Conservation (phyloP, 306 rosid species). For the Lithocarpus polystachyus region DNA sequence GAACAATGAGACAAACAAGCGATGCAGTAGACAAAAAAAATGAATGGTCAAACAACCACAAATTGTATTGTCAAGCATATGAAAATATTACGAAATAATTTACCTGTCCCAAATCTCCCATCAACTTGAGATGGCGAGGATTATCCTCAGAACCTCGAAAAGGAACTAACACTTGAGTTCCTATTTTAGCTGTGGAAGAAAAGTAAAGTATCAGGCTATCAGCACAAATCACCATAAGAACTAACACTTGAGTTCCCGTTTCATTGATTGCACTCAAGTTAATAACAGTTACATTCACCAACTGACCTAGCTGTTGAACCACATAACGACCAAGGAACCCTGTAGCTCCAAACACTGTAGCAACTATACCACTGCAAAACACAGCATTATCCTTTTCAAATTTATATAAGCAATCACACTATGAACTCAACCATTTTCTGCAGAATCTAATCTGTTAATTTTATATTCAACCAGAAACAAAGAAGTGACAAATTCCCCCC, state of each 20-base stretch:
- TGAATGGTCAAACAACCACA: neutral
- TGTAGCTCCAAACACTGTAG: conserved; percentile 95
- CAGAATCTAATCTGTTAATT: neutral
- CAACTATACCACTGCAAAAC: conserved; percentile 80
- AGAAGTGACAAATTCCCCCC: neutral
- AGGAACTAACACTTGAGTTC: conserved; percentile 91
- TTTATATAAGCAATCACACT: neutral
- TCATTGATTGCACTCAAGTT: no score
- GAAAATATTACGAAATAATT: conserved; percentile 19
- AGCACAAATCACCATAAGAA: conserved; percentile 13
- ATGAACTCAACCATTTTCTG: neutral
- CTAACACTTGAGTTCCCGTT: neutral
- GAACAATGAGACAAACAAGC: conserved; percentile 27
- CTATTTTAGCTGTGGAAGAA: conserved; percentile 86
- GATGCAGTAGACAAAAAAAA: conserved; percentile 14
- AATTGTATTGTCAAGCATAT: neutral
- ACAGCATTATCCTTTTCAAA: conserved; percentile 3
- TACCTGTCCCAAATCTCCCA: conserved; percentile 99
- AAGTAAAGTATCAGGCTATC: conserved; percentile 11
- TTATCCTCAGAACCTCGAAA: conserved; percentile 95
- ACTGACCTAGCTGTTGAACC: conserved; percentile 88
- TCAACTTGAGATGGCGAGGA: conserved; percentile 91
- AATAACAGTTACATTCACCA: no score
- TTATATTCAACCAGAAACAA: neutral
- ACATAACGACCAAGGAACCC: conserved; percentile 99